Base-by-base conservation (phyloP, 176 grass and related monocot genomes). In the Typha latifolia region DNA sequence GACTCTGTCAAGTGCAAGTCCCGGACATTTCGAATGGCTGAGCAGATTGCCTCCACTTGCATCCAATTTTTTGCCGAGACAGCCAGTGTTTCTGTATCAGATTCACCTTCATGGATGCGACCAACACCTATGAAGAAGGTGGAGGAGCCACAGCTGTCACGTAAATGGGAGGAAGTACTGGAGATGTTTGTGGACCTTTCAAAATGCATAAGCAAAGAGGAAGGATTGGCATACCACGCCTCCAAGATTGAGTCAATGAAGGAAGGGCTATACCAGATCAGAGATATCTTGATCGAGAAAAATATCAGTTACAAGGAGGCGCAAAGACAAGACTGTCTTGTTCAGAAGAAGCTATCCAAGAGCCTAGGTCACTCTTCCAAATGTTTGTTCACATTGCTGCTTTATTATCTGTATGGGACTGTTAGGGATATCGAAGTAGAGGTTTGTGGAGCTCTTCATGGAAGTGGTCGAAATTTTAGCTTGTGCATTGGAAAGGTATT, bases 141-240 rank as follows among this genome's bases (percentile, higher is more conserved):
- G 0, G 51, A 22, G 10, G 18, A 77, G 22, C 61, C 63, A 24
- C 68, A 72, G 0, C 61, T 69, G 70, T 70, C 69, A 8, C 85
- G 68, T 77, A 87, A 73, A 32, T 96, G 91, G 91, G 84, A 96
- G 34, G 84, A 96, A 52, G 84, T 96, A 62, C 76, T 96, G 3
- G 84, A 85, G 72, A 96, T 96, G 84, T 90, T 87, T 71, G 52
- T 51, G 3, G 87, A 96, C 83, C 81, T 91, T n/a, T 66, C 61
- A 0, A 79, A 87, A 79, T 82, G 64, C 80, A 59, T 96, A 4
- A 66, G 27, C 2, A 9, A 55, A 73, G 87, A 88, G 48, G 12
- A 77, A 0, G 61, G 61, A 32, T 64, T 96, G 5, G 14, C 57
- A 56, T 49, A 24, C 12, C 82, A 96, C 65, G 29, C 77, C 9